These are phyloP conservation scores for Agrostemma githago DNA, from an alignment of 148 eudicot genomes.

Conservation along the genomic window DNA sequence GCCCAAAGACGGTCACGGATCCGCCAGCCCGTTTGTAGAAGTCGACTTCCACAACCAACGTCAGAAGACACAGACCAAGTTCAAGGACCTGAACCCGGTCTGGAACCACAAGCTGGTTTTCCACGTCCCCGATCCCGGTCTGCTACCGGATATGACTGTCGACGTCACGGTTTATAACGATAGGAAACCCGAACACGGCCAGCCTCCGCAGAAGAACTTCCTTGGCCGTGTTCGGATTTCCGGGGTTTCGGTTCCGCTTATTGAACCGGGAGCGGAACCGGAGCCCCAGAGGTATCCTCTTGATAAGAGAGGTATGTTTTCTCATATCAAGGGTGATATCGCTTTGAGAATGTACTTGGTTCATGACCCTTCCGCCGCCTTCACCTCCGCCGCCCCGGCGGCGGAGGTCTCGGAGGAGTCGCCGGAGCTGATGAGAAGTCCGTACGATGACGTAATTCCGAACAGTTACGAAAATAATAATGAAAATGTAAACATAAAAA, in stretches of 20 bases:
- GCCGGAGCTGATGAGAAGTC: conserved; percentile 13
- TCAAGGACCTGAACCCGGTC: conserved; percentile 65
- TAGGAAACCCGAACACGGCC: conserved; percentile 33
- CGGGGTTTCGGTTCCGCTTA: conserved; percentile 42
- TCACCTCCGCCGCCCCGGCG: background rate
- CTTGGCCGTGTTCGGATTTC: conserved; percentile 81
- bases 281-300: conserved; percentile 64
- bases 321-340: conserved; percentile 79
- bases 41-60: conserved; percentile 50
- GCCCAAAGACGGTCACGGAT: conserved; percentile 98
- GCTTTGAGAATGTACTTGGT: conserved; percentile 45
- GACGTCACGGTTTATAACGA: conserved; percentile 58
- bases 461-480: conserved; percentile 24
- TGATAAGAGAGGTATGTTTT: conserved; percentile 73
- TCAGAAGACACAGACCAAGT: conserved; percentile 47
- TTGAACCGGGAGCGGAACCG: background rate
- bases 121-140: conserved; percentile 28
- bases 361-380: conserved; percentile 6
- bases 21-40: conserved; percentile 77
- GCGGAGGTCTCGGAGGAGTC: background rate
- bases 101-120: conserved; percentile 72
- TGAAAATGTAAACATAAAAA: conserved; percentile 30
- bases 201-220: conserved; percentile 35
- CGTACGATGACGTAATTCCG: conserved; percentile 32
- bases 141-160: conserved; percentile 33